A percentile compares a stretch with the other conserved stretches of the same genome.
Evolutionary conservation across 352 stramenopile genomes (phyloP).

Genomic region (Thalassiosira exigua): DNA sequence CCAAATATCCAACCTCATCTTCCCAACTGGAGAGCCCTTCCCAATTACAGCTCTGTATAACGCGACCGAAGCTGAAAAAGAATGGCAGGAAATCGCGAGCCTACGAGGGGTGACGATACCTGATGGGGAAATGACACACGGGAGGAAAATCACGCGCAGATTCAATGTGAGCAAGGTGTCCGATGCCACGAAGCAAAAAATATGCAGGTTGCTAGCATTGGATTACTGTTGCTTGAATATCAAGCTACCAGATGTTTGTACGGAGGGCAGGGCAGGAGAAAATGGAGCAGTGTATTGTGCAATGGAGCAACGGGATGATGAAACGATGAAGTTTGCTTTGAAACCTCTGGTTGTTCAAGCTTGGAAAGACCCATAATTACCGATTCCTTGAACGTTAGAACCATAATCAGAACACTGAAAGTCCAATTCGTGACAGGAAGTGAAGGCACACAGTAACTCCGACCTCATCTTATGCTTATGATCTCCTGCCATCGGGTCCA

Average conservation of each 20-base stretch:
- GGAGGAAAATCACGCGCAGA: conserved; percentile 47
- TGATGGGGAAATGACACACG: conserved; percentile 38
- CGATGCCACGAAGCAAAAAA: conserved; percentile 44
- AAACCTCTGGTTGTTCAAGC: background rate
- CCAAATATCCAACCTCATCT: conserved; percentile 48
- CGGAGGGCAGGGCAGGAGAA: background rate
- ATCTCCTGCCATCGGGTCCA: too few relatives aligned
- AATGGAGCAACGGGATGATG: background rate
- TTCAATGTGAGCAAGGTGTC: conserved; percentile 51
- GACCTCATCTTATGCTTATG: too few relatives aligned
- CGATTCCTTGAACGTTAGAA: too few relatives aligned
- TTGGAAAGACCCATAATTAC: background rate
- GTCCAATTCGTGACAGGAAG: too few relatives aligned
- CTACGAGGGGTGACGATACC: conserved; percentile 45
- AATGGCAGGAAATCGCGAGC: conserved; percentile 50
- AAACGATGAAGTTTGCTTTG: conserved; percentile 2
- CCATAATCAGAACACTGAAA: too few relatives aligned
- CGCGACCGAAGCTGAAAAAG: conserved; percentile 41
- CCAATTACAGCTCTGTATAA: conserved; percentile 57
- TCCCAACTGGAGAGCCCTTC: conserved; percentile 30
- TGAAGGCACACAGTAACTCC: too few relatives aligned
- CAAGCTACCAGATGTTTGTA: conserved; percentile 52
- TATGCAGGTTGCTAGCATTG: conserved; percentile 49
- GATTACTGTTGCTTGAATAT: conserved; percentile 69
- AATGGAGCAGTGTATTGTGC: background rate